phyloP scores from a whole-genome alignment of 495 filamentous ascomycete species.

The Penicillium antarcticum region DNA sequence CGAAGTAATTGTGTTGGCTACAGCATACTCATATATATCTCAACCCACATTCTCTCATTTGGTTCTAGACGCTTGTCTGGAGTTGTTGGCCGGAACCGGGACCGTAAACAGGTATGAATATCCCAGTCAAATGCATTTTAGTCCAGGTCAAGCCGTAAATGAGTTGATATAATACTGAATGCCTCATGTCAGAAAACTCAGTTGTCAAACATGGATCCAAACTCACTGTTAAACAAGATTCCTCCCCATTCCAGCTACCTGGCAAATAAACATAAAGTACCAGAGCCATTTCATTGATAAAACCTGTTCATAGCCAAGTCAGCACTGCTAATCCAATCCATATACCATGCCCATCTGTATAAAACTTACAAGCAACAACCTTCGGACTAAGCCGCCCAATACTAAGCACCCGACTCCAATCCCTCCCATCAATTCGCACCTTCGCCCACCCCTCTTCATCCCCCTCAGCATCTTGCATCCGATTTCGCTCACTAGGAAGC shows the following conservation, averaged over 20 bases:
- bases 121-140: neutral
- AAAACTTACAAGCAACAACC: conserved; percentile 77
- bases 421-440: conserved; percentile 84
- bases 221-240: conserved; percentile 76
- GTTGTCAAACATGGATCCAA: neutral
- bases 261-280: conserved; percentile 91
- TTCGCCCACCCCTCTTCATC: conserved; percentile 73
- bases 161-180: conserved; percentile 62
- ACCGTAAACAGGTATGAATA: too few species aligned
- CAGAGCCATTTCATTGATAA: conserved; percentile 74
- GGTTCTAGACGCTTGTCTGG: too few species aligned
- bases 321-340: neutral
- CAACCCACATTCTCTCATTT: too few species aligned
- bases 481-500: conserved; percentile 69
- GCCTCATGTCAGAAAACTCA: neutral
- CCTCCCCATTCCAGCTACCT: conserved; percentile 64
- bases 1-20: too few species aligned
- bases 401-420: conserved; percentile 87
- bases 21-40: too few species aligned
- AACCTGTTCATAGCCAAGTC: conserved; percentile 35
- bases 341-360: neutral
- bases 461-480: conserved; percentile 54
- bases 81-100: too few species aligned
- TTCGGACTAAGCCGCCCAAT: conserved; percentile 84
- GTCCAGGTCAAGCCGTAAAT: conserved; percentile 28